Conservation (phyloP, 176 grass and related monocot genomes). For the Musa schizocarpa region DNA sequence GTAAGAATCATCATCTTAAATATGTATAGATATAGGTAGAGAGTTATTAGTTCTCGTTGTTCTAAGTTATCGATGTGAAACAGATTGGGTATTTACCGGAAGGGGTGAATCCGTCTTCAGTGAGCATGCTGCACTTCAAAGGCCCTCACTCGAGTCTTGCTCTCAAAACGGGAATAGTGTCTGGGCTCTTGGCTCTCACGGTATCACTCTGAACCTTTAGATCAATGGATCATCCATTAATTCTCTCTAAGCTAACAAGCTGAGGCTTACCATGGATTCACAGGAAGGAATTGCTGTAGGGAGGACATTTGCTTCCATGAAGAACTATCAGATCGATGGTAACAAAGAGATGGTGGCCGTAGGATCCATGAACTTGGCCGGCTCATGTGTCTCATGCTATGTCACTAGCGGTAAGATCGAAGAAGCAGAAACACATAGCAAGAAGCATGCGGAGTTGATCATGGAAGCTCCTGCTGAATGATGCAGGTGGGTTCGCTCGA, state of each 20-base stretch:
- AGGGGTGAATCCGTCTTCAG: conserved; percentile 85
- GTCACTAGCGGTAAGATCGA: conserved; percentile 55
- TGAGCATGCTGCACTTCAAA: conserved; percentile 66
- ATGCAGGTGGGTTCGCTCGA: conserved; percentile 68
- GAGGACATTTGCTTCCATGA: conserved; percentile 89
- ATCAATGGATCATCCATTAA: too few species aligned
- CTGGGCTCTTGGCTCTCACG: conserved; percentile 77
- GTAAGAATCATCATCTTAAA: conserved; percentile 30
- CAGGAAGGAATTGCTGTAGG: conserved; percentile 94
- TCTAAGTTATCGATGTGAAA: not conserved
- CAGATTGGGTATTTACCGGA: conserved; percentile 70
- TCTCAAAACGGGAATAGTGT: conserved; percentile 84
- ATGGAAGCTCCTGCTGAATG: not conserved
- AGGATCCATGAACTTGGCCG: conserved; percentile 88
- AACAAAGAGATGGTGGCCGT: conserved; percentile 99
- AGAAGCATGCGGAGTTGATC: not conserved
- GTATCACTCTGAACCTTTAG: conserved; percentile 26
- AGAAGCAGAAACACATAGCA: not conserved
- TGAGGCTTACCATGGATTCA: not conserved
- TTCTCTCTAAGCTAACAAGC: not conserved
- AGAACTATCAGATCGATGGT: conserved; percentile 92
- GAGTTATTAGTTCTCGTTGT: not conserved
- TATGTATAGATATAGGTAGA: not conserved
- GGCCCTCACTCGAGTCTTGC: conserved; percentile 58
- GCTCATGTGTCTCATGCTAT: conserved; percentile 83